Evolutionary conservation across 2,329 filamentous ascomycete genomes (phyloP), one percentile per base, ranked within the genome.

Genomic region (Xylaria digitata): DNA sequence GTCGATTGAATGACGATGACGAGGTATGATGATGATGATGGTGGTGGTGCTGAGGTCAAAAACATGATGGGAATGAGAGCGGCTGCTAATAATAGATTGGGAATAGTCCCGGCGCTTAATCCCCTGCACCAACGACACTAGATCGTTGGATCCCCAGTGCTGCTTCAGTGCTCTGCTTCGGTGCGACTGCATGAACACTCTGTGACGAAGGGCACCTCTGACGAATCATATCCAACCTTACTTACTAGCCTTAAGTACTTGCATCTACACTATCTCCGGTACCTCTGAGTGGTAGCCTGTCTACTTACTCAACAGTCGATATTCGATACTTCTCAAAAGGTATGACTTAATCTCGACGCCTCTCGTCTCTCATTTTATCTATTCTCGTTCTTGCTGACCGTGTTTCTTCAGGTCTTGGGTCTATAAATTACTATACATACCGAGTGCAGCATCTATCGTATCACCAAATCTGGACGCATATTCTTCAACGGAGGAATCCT

Each of bases 1-100:
- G 13, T 13, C 9, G 37, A 2, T 17, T 15, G 37, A 40, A 55
- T 13, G 26, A 54, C 19, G 61, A 56, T 61, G 53, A 48, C 26
- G 26, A 26, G 3, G 26, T 26, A 43, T 52, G 46, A 53, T 7
- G 32, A 5, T 40, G 37, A 5, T 40, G 37, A 15, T 11, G 13
- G 11, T 40, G 37, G 21, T 52, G 46, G 65, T 64, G 2, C 2
- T 13, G 21, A 19, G 45, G 45, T 11, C 45, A 13, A 48, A 42
- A 43, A 42, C 53, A 23, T 17, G 37, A 45, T 26, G 53, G 63
- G 69, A 72, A 70, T 69, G 72, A 74, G 72, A 74, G 70, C 71
- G 74, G 73, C 73, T 71, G 72, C 74, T 76, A 76, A 76, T 73
- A 70, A 73, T 76, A 76, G 70, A 71, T 63, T 64, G 63, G 67